phyloP scores from a whole-genome alignment of 257 asterid species.

The Nicotiana tomentosiformis region DNA sequence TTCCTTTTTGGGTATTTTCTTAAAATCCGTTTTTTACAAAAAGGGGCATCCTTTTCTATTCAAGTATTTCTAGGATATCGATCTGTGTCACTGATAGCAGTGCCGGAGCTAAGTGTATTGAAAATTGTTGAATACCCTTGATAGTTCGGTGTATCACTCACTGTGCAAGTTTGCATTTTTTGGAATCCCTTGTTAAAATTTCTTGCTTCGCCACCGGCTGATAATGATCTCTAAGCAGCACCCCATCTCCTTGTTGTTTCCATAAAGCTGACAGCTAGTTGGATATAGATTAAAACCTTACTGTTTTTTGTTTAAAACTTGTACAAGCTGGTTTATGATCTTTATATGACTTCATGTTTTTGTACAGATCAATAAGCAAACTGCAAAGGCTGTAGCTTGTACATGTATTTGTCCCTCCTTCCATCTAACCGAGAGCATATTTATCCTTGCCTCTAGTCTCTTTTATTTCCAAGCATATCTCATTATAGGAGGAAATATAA shows the following conservation, averaged over 20 bases:
- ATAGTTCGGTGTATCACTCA: too few species aligned
- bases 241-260: not conserved
- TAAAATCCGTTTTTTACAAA: not conserved
- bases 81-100: not conserved
- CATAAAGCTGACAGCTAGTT: slow-evolving; percentile 8
- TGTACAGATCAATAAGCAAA: not conserved
- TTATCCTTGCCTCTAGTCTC: not conserved
- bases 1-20: not conserved
- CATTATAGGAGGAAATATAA: not conserved
- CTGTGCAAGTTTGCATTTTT: too few species aligned
- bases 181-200: too few species aligned
- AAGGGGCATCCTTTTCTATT: not conserved
- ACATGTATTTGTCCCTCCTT: not conserved
- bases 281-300: not conserved
- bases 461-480: not conserved
- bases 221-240: not conserved
- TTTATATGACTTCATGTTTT: not conserved
- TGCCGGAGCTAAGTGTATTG: not conserved
- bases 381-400: not conserved
- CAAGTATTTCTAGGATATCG: not conserved
- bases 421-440: not conserved
- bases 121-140: too few species aligned
- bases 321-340: not conserved
- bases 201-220: not conserved
- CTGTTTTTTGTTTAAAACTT: not conserved